Evolutionary conservation across 176 grass and related monocot genomes (phyloP), one percentile per base, ranked within the genome.

Genomic region (Aegilops tauschii): DNA sequence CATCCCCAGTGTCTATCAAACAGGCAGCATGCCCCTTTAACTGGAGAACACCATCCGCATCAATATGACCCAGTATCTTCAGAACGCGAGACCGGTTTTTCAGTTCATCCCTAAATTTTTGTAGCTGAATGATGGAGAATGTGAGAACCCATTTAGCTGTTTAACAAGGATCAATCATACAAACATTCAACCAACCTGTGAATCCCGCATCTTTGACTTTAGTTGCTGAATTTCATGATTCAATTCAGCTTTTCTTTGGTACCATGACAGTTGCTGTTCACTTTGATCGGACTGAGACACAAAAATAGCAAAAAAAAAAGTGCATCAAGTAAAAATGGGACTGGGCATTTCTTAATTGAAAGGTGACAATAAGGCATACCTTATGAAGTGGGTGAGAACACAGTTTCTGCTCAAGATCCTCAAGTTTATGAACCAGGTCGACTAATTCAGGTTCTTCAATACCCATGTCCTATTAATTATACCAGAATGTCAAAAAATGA

Each of bases 61-160:
- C 92, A 88, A 99, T 94, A 83, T 99, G 97, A 69, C 97, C 97
- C 47, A 99, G 88, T 89, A 99, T 96, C 90, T 99, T 99, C 79
- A 99, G 83, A 85, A 96, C 97, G 8, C 89, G 88, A 40, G 97
- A 96, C 59, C 94, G 86, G 73, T 99, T 99, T 85, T 87, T 99
- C 61, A 99, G 88, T 82, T 99, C 97, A 40, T 99, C 97, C 54
- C 94, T 88, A 92, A 96, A 94, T 93, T 99, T 99, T 99, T 99
- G 88, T 76, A 99, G 85, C 93, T 99, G 84, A 47, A 88, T 67
- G 54, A 44, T 89, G 47, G 69, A 77, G 7, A 70, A 88, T 54
- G 77, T 73, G 83, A 75, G 67, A 85, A 79, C 20, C 42, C 61
- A 31, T 78, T 79, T 68, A 91, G 68, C 27, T 83, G n/a, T 80